Evolutionary conservation across 345 rosid species (phyloP).

Genomic region (Mallotus nudiflorus): DNA sequence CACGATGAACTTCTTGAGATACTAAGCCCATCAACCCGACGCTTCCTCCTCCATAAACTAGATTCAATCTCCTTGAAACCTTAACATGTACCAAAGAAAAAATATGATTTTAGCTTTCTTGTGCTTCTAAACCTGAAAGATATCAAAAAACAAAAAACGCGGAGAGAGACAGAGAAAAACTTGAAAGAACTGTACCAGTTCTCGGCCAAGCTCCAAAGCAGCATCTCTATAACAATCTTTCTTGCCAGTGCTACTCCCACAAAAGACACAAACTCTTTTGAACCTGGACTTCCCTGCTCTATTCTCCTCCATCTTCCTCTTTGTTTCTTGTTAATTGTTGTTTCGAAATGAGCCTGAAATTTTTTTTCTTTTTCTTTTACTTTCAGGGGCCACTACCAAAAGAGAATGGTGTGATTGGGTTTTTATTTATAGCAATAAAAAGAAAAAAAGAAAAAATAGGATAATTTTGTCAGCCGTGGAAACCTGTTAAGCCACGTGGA

Average conservation of each 20-base stretch:
- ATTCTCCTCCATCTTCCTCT: constrained; percentile 29
- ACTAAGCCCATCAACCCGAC: constrained; percentile 72
- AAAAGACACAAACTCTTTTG: constrained; percentile 82
- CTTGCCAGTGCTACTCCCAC: constrained; percentile 88
- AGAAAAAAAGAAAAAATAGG: not conserved
- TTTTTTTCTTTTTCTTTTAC: not conserved
- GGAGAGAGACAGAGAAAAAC: not conserved
- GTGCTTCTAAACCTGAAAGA: not conserved
- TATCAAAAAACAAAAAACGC: not conserved
- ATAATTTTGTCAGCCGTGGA: constrained; percentile 15
- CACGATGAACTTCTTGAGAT: constrained; percentile 63
- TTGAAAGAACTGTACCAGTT: constrained; percentile 48
- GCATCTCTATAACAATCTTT: constrained; percentile 68
- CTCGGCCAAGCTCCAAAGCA: constrained; percentile 76
- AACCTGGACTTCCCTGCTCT: constrained; percentile 52
- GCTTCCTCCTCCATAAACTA: constrained; percentile 80
- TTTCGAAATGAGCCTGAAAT: too few relatives aligned
- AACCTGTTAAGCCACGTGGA: constrained; percentile 38
- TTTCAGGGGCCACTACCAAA: constrained; percentile 17
- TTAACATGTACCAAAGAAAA: constrained; percentile 12
- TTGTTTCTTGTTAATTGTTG: not conserved
- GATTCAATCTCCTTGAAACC: constrained; percentile 57
- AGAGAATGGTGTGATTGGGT: constrained; percentile 18
- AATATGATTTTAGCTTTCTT: not conserved
- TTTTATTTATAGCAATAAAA: constrained; percentile 24